Conservation (phyloP, 2,329 filamentous ascomycete genomes). For the Penicillium olsonii region DNA sequence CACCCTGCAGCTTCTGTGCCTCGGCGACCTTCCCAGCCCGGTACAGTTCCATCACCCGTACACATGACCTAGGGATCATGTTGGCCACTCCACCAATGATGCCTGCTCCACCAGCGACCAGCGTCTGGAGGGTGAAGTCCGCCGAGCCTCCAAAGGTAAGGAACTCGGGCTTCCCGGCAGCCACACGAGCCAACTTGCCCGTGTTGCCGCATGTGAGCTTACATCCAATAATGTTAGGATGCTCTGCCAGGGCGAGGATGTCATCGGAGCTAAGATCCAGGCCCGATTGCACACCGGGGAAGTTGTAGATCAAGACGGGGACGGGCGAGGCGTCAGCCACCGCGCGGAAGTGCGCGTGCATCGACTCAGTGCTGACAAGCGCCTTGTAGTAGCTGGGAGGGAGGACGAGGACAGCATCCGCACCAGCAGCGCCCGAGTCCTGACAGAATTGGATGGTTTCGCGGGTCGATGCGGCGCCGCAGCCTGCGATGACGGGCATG, state of each 20-base stretch:
- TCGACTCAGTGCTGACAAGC: slow-evolving; percentile 62
- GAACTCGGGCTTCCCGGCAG: slow-evolving; percentile 57
- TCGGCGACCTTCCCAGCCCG: slow-evolving; percentile 72
- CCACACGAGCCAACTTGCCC: slow-evolving; percentile 68
- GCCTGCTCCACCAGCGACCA: slow-evolving; percentile 75
- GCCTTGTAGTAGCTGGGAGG: slow-evolving; percentile 75
- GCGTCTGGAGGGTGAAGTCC: slow-evolving; percentile 82
- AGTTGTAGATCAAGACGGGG: slow-evolving; percentile 72
- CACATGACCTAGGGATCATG: slow-evolving; percentile 79
- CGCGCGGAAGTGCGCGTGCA: slow-evolving; percentile 65
- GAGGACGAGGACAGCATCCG: slow-evolving; percentile 73
- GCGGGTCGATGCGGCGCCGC: slow-evolving; percentile 70
- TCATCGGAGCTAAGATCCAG: slow-evolving; percentile 69
- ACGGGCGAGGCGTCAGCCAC: slow-evolving; percentile 63
- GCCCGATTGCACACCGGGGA: slow-evolving; percentile 66
- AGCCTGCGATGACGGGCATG: slow-evolving; percentile 75
- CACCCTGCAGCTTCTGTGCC: slow-evolving; percentile 72
- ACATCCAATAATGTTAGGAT: slow-evolving; percentile 68
- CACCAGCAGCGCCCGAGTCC: slow-evolving; percentile 69
- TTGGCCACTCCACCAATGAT: slow-evolving; percentile 87
- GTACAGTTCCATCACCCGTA: slow-evolving; percentile 76
- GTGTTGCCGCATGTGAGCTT: slow-evolving; percentile 76
- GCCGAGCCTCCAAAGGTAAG: slow-evolving; percentile 87
- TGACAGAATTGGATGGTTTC: slow-evolving; percentile 70
- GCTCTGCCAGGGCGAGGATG: slow-evolving; percentile 58